Conservation (phyloP, 2,329 filamentous ascomycete genomes). For the Diaporthe sp. region DNA sequence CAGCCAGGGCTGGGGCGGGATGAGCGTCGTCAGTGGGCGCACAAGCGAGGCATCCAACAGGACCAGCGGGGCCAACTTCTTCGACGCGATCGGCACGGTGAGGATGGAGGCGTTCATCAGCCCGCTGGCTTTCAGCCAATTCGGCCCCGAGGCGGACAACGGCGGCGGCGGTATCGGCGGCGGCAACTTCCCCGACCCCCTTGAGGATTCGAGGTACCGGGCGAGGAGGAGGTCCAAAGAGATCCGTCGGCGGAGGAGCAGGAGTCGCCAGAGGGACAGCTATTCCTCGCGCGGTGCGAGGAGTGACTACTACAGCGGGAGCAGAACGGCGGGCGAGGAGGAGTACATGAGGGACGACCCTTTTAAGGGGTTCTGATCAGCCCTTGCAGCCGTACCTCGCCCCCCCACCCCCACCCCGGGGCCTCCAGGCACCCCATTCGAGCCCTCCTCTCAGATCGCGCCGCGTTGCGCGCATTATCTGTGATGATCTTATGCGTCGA, state of each 20-base stretch:
- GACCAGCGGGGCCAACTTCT: slow-evolving; percentile 72
- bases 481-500: slow-evolving; percentile 20
- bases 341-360: slow-evolving; percentile 72
- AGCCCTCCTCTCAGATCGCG: background rate
- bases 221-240: slow-evolving; percentile 70
- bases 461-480: background rate
- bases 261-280: slow-evolving; percentile 68
- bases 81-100: slow-evolving; percentile 90
- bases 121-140: slow-evolving; percentile 65
- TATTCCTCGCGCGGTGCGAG: slow-evolving; percentile 58
- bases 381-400: background rate
- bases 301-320: slow-evolving; percentile 63
- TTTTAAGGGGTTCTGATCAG: slow-evolving; percentile 70
- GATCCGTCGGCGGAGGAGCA: slow-evolving; percentile 61
- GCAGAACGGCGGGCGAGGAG: slow-evolving; percentile 64
- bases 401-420: background rate
- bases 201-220: slow-evolving; percentile 63
- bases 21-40: slow-evolving; percentile 55
- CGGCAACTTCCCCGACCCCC: slow-evolving; percentile 61
- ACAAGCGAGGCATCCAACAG: slow-evolving; percentile 69
- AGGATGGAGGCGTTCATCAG: slow-evolving; percentile 98
- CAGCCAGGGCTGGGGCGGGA: slow-evolving; percentile 39
- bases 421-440: background rate
- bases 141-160: slow-evolving; percentile 52
- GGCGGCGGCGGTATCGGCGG: slow-evolving; percentile 21